Percentiles rank a stretch among this genome's conserved stretches.
Conservation (phyloP, 2,329 filamentous ascomycete species). For the Thelonectria olida region DNA sequence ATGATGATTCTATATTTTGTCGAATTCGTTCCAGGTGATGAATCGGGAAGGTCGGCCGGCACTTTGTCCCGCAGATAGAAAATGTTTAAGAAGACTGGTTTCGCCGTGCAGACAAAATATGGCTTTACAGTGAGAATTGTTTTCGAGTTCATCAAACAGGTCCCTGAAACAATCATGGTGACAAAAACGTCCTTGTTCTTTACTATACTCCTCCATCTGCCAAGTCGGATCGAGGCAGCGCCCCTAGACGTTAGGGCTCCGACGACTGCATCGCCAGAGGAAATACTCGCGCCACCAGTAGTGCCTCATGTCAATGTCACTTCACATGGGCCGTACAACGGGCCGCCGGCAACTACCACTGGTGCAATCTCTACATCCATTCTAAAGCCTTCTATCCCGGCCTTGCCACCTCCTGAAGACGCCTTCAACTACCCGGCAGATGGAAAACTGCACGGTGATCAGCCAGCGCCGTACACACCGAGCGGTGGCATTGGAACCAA, state of each 20-base stretch:
- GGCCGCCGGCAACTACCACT: slow-evolving; percentile 69
- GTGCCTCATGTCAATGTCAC: slow-evolving; percentile 63
- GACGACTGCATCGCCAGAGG: background rate
- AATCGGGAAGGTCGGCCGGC: too few relatives aligned
- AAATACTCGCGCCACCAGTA: background rate
- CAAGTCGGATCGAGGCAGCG: background rate
- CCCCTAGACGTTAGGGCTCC: background rate
- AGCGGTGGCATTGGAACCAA: slow-evolving; percentile 81
- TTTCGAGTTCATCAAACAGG: too few relatives aligned
- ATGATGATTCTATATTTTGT: too few relatives aligned
- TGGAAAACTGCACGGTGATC: slow-evolving; percentile 71
- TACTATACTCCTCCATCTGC: background rate
- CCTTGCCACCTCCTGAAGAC: slow-evolving; percentile 65
- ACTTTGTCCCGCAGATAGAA: too few relatives aligned
- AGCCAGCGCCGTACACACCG: slow-evolving; percentile 78
- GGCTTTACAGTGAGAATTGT: too few relatives aligned
- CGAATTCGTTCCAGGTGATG: too few relatives aligned
- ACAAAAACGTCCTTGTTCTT: too few relatives aligned
- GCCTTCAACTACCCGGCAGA: slow-evolving; percentile 77
- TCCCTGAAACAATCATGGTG: too few relatives aligned
- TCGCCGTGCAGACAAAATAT: too few relatives aligned
- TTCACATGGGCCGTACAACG: slow-evolving; percentile 74
- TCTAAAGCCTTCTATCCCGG: slow-evolving; percentile 65
- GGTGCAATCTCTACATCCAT: slow-evolving; percentile 71
- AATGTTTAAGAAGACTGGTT: too few relatives aligned